Conservation (phyloP, 805 yeast genomes). For the Clavispora phyllophila region DNA sequence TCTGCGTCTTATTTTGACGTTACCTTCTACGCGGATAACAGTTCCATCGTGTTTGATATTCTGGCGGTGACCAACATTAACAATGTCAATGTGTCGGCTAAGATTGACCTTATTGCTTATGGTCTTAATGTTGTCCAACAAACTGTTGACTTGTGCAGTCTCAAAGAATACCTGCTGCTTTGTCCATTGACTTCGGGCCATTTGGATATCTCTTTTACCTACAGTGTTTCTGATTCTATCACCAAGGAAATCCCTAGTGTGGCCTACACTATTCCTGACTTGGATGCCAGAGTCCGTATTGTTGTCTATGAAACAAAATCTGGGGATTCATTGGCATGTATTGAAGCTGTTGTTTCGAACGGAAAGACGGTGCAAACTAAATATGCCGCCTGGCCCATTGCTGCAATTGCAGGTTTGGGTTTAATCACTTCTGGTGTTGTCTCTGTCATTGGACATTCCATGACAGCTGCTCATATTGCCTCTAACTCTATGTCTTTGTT, state of each 20-base stretch:
- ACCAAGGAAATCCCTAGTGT: slow-evolving; percentile 64
- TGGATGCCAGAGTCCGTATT: slow-evolving; percentile 87
- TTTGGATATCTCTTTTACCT: slow-evolving; percentile 58
- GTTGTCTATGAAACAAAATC: slow-evolving; percentile 42
- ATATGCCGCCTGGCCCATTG: slow-evolving; percentile 85
- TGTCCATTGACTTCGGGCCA: slow-evolving; percentile 91
- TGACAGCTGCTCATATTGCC: slow-evolving; percentile 96
- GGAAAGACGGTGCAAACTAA: slow-evolving; percentile 92
- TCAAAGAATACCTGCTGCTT: slow-evolving; percentile 34
- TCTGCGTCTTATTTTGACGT: slow-evolving; percentile 83
- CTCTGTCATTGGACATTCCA: slow-evolving; percentile 82
- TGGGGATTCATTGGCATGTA: slow-evolving; percentile 71
- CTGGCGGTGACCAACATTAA: slow-evolving; percentile 75
- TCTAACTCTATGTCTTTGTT: slow-evolving; percentile 90
- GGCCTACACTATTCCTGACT: slow-evolving; percentile 87
- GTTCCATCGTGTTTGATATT: slow-evolving; percentile 58
- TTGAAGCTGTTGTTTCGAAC: slow-evolving; percentile 77
- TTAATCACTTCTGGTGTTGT: slow-evolving; percentile 81
- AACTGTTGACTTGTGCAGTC: slow-evolving; percentile 59
- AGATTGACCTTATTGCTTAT: slow-evolving; percentile 65
- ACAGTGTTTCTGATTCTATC: slow-evolving; percentile 38
- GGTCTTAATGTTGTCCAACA: slow-evolving; percentile 63
- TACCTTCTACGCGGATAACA: slow-evolving; percentile 59
- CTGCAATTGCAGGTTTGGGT: slow-evolving; percentile 85
- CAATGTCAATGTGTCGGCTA: slow-evolving; percentile 59